Evolutionary conservation across 192 early-diverging fungal genomes (phyloP), one percentile per base, ranked within the genome.

Genomic region (Allomyces macrogynus): DNA sequence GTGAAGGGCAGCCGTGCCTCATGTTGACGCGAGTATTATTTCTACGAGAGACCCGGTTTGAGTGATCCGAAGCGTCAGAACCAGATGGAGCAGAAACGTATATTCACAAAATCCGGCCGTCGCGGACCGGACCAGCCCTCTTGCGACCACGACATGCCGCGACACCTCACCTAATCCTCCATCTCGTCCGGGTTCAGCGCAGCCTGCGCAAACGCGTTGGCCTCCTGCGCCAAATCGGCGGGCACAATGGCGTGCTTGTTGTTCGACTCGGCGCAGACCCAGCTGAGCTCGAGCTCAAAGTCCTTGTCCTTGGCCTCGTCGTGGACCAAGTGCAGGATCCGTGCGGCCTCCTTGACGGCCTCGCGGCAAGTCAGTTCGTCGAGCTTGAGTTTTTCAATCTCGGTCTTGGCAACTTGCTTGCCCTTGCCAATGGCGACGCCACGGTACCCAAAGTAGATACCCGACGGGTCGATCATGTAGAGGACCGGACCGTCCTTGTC

Each of bases 291-390:
- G 24, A 99, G 83, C 76, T 99, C 93, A 85, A 95, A 99, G 66
- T 92, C 89, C 79, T 97, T 97, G 77, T 99, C 95, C 75, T 99
- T 99, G 63, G 88, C 83, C 32, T 95, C 92, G 72, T 97, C 96
- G 69, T 97, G 92, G 49, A 88, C 89, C 43, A 86, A 78, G 73
- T 99, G 88, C 65, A 99, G 93, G 67, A 97, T 97, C 73, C 89
- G 80, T 3, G 94, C 91, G 40, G 91, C 92, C 63, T 93, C 87
- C 78, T 89, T 93, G 57, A 93, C 88, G 20, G 92, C 94, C 65
- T 97, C 88, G 26, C 84, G 84, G 66, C 77, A 76, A 18, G 83
- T 82, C 74, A 99, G 73, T 60, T 89, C 81, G 20, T 78, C 76
- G 42, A 97, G 75, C 64, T 96, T 89, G 44, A 99, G 78, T 75